phyloP scores from a whole-genome alignment of 345 rosid genomes.

The Conringia planisiliqua region DNA sequence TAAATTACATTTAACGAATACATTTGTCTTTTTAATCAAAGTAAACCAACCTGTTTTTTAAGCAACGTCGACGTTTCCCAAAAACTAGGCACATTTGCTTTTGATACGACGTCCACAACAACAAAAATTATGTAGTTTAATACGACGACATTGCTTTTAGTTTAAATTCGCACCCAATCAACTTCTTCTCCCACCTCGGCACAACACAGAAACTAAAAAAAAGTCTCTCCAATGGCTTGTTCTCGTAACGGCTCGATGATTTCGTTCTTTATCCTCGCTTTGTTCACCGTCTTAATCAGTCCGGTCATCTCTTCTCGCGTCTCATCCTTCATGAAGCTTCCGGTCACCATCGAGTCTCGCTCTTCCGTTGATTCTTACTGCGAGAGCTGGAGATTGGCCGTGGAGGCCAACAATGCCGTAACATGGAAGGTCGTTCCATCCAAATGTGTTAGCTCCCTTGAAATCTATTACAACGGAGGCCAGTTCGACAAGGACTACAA shows the following conservation, averaged over 20 bases:
- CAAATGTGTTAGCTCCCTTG: conserved; percentile 40
- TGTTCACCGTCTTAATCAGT: conserved; percentile 13
- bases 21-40: background rate
- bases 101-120: background rate
- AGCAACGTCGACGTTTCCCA: background rate
- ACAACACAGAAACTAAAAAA: background rate
- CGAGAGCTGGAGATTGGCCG: conserved; percentile 73
- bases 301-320: conserved; percentile 29
- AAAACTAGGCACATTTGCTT: background rate
- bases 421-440: conserved; percentile 49
- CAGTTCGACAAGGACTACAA: conserved; percentile 52
- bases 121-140: background rate
- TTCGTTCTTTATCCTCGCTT: conserved; percentile 10
- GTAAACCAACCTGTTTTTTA: too few relatives aligned
- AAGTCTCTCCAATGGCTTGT: conserved; percentile 32
- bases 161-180: background rate
- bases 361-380: conserved; percentile 40
- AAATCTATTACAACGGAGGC: conserved; percentile 44
- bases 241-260: conserved; percentile 19
- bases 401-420: conserved; percentile 83
- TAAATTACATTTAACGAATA: background rate
- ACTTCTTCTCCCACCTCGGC: background rate
- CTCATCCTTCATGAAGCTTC: conserved; percentile 39
- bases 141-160: background rate
- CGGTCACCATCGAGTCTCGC: conserved; percentile 1